phyloP scores from a whole-genome alignment of 2,329 filamentous ascomycete genomes.

The Diplodia corticola region DNA sequence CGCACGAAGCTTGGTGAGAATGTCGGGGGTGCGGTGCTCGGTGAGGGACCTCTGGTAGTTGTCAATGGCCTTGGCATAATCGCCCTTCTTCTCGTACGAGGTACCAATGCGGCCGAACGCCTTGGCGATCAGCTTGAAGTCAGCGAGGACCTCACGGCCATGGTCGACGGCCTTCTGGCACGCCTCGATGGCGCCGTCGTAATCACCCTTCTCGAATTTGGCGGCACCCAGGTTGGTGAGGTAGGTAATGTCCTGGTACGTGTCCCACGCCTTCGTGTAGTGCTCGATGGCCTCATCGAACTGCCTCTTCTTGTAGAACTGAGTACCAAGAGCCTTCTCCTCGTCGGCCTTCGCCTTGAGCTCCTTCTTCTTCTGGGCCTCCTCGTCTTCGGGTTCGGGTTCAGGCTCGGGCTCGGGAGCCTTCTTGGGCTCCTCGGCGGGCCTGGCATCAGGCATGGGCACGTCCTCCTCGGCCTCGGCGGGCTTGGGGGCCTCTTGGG shows the following conservation, averaged over 20 bases:
- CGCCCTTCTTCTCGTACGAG: conserved; percentile 88
- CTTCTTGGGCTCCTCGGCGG: conserved; percentile 54
- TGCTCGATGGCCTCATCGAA: conserved; percentile 94
- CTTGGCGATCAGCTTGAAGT: conserved; percentile 98
- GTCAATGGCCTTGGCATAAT: conserved; percentile 76
- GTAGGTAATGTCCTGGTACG: conserved; percentile 95
- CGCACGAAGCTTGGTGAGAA: conserved; percentile 85
- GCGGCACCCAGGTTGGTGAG: conserved; percentile 94
- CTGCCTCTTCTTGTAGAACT: conserved; percentile 96
- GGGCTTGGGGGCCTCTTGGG: conserved; percentile 38
- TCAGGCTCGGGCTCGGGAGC: conserved; percentile 61
- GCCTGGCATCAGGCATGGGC: conserved; percentile 71
- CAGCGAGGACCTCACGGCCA: conserved; percentile 83
- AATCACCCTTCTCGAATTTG: conserved; percentile 95
- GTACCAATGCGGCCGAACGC: conserved; percentile 92
- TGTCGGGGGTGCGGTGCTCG: conserved; percentile 93
- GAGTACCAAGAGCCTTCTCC: conserved; percentile 91
- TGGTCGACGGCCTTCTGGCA: conserved; percentile 89
- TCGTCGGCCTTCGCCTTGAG: conserved; percentile 91
- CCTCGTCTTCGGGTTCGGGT: conserved; percentile 73
- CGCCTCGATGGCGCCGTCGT: conserved; percentile 78
- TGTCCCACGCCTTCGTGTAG: conserved; percentile 93
- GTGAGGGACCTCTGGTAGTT: conserved; percentile 93
- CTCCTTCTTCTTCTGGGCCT: conserved; percentile 79
- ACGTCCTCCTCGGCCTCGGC: conserved; percentile 68